Evolutionary conservation across 257 asterid genomes (phyloP).

Genomic region (Handroanthus guayacan): DNA sequence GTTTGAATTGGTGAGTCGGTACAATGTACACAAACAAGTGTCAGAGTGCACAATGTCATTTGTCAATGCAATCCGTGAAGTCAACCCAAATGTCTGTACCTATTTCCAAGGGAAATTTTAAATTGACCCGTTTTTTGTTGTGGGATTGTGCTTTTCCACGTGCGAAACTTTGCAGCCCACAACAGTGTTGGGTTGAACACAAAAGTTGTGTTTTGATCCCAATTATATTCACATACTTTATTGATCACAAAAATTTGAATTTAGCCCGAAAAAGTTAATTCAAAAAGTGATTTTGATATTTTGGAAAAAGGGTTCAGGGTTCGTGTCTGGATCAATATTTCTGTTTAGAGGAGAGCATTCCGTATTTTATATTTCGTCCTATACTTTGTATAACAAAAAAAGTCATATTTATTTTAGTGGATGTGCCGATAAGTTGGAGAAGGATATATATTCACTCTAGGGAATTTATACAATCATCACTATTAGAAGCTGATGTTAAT

Average conservation of each 20-base stretch:
- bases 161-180: neutral
- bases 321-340: neutral
- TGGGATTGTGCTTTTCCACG: slow-evolving; percentile 11
- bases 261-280: neutral
- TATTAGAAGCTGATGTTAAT: too few species aligned
- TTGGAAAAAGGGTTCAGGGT: neutral
- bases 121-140: slow-evolving; percentile 35
- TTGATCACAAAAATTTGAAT: neutral
- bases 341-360: neutral
- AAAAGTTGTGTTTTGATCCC: neutral
- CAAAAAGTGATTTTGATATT: neutral
- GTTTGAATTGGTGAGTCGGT: too few species aligned
- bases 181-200: neutral
- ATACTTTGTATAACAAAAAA: neutral
- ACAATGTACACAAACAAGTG: too few species aligned
- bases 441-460: too few species aligned
- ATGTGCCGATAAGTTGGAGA: too few species aligned
- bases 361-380: neutral
- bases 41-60: neutral
- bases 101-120: slow-evolving; percentile 26
- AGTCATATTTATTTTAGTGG: too few species aligned
- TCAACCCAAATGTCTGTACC: slow-evolving; percentile 26
- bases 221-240: neutral
- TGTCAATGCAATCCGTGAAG: slow-evolving; percentile 27
- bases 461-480: too few species aligned